Base-by-base conservation (phyloP, 331 rosid genomes). In the Pyrus hybrid region DNA sequence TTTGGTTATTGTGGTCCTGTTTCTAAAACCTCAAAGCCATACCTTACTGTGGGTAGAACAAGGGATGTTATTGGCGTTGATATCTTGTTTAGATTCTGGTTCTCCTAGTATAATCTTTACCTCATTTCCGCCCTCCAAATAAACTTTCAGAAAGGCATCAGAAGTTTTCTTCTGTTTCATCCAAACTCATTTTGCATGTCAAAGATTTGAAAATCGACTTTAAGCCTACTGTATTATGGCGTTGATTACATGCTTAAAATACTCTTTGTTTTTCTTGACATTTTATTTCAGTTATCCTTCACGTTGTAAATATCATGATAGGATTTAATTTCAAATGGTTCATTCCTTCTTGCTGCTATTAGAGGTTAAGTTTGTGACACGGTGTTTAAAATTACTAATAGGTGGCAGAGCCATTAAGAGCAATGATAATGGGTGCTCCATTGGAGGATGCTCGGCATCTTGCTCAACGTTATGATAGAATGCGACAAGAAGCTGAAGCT, bases 361-460 rank as follows among this genome's bases (percentile, higher is more conserved):
- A 18, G 22, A 70, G 13, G n/a, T 51, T 71, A 72, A 57, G 68
- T 72, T 53, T 49, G 65, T 57, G 56, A 63, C 79, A n/a, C 80
- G 41, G 32, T 84, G 68, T 73, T 80, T 61, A 70, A 72, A 73
- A 62, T 80, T 18, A 41, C 67, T 62, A 37, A 60, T 83, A 93
- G 98, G 98, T 93, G 72, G 98, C 93, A 70, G 97, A 93, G 86
- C 98, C 98, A 72, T 82, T 93, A 74, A 83, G 97, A 86, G 96
- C 98, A 62, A 91, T 93, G 98, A 93, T 93, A 80, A 83, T 93
- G 90, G 98, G 98, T 45, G 88, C 97, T 85, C 97, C 98, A 53
- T 85, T 93, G 83, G 97, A 93, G 81, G 98, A 93, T 83, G 98
- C 98, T 60, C 91, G 98, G 73, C 94, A 93, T 91, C 98, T 93